Evolutionary conservation across 495 filamentous ascomycete genomes (phyloP).

Genomic region (Trichoderma parareesei): DNA sequence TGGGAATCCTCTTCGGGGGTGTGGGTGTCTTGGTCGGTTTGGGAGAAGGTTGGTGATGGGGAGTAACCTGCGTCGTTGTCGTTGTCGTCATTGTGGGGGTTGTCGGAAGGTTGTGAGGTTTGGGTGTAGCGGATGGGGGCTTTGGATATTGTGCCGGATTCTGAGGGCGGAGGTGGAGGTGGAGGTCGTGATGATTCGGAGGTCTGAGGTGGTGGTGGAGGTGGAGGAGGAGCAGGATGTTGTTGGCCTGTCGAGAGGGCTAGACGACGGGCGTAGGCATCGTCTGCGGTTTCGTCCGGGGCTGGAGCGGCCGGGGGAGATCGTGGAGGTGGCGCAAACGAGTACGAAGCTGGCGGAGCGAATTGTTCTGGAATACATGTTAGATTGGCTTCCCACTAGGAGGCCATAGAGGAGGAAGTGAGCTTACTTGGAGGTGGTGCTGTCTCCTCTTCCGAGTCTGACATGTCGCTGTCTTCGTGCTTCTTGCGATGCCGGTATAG

Average conservation of each 20-base stretch:
- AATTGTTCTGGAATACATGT: slow-evolving; percentile 48
- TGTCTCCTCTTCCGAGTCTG: slow-evolving; percentile 50
- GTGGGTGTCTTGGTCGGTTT: slow-evolving; percentile 5
- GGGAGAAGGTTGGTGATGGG: slow-evolving; percentile 21
- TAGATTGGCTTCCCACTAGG: neutral
- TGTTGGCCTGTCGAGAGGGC: slow-evolving; percentile 39
- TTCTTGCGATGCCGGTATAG: slow-evolving; percentile 67
- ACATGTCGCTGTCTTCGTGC: slow-evolving; percentile 41
- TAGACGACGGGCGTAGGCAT: slow-evolving; percentile 60
- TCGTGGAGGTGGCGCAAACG: slow-evolving; percentile 64
- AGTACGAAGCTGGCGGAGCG: slow-evolving; percentile 57
- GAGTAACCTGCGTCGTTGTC: slow-evolving; percentile 38
- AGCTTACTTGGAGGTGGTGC: slow-evolving; percentile 42
- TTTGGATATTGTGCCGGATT: slow-evolving; percentile 59
- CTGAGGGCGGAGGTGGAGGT: slow-evolving; percentile 44
- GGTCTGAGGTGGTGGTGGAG: slow-evolving; percentile 24
- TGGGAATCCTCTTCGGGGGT: slow-evolving; percentile 10
- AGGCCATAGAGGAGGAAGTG: neutral
- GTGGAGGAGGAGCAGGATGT: slow-evolving; percentile 25
- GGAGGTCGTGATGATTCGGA: slow-evolving; percentile 26
- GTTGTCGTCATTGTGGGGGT: slow-evolving; percentile 36
- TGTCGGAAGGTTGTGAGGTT: slow-evolving; percentile 41
- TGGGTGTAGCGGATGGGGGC: slow-evolving; percentile 74
- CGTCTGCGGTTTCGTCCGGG: slow-evolving; percentile 58
- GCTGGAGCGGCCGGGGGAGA: slow-evolving; percentile 37